Evolutionary conservation across 2,329 filamentous ascomycete genomes (phyloP), one percentile per base, ranked within the genome.

Genomic region (Ophiosphaerella korrae): DNA sequence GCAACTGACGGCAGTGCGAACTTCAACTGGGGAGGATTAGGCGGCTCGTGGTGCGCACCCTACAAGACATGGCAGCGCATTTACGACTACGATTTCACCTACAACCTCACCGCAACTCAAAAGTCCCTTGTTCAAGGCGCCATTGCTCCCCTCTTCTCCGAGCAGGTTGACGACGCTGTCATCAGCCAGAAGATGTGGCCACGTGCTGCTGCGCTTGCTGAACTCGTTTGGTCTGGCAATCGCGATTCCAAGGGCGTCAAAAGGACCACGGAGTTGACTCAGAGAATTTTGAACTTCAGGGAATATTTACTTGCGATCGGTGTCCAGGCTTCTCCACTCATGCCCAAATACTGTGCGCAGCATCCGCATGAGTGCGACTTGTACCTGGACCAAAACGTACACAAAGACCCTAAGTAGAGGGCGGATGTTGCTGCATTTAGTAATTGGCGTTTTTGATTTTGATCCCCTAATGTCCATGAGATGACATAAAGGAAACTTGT

Each of bases 11-110:
- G 74, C 6, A 63, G 62, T 14, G 66, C 75, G 3, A 82, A 74
- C 61, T 83, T 83, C 77, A 84, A 84, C 74, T 84, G 79, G 63
- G 74, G 74, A n/a, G 82, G 77, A 38, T 55, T 48, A 18, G 81
- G 82, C 34, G 82, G 81, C 14, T 81, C 78, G n/a, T 84, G 81
- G 81, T 84, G 82, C 61, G 78, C 77, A 0, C 82, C 82, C 0
- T 84, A 83, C 75, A 84, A 84, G 67, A 82, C 80, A 16, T 84
- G 81, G 81, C 82, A 84, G 65, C 80, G 81, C 42, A 83, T 84
- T 68, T 84, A 84, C 70, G 75, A 82, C 74, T 84, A 78, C 64
- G 81, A 84, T 70, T 83, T 84, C 63, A 80, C 80, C 0, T 54
- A 66, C 39, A 78, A 78, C 56, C 75, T 84, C 7, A 80, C 79